These are phyloP conservation scores for Pyricularia sp. DNA, from an alignment of 2,329 filamentous ascomycete species.

Conservation along the genomic window DNA sequence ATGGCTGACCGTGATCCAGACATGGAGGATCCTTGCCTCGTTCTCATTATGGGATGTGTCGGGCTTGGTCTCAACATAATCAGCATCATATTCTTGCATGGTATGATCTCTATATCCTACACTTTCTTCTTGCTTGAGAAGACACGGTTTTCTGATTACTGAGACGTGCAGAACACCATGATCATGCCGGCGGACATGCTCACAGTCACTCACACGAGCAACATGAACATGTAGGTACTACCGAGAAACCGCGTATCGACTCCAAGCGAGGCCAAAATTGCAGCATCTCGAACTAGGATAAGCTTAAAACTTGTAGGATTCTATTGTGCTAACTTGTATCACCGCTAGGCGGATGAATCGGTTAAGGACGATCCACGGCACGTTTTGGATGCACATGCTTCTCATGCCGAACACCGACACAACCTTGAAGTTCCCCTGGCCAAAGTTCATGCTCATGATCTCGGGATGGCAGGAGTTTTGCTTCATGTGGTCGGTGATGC, in stretches of 20 bases:
- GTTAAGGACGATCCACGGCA: background rate
- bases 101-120: constrained; percentile 19
- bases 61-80: constrained; percentile 57
- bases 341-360: background rate
- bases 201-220: background rate
- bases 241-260: background rate
- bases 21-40: constrained; percentile 49
- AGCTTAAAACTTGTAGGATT: background rate
- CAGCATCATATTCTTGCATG: constrained; percentile 52
- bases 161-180: background rate
- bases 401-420: constrained; percentile 39
- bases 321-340: background rate
- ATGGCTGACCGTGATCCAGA: constrained; percentile 23
- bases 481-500: constrained; percentile 61
- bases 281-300: background rate
- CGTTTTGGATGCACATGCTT: background rate
- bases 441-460: constrained; percentile 44
- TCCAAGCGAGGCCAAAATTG: background rate
- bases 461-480: constrained; percentile 60
- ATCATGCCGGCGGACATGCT: background rate
- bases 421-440: constrained; percentile 16
- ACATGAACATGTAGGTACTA: background rate
- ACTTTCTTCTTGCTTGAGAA: background rate
- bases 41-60: constrained; percentile 56
- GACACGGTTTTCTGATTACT: background rate